Evolutionary conservation across 805 yeast genomes (phyloP).

Genomic region (Naumovozyma baii): DNA sequence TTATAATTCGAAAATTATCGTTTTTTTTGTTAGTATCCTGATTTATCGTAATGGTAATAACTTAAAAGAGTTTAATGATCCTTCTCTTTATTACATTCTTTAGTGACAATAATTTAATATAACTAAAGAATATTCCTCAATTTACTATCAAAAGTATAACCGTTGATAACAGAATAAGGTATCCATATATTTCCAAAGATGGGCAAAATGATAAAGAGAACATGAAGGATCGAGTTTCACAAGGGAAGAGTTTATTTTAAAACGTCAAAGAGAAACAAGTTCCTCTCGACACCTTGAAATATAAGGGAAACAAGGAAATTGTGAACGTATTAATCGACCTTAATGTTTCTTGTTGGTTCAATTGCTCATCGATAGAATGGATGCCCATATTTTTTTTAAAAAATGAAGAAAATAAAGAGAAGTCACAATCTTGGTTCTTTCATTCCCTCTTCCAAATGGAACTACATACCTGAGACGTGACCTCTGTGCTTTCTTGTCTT

Average conservation of each 20-base stretch:
- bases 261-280: neutral
- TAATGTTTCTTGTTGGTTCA: no score
- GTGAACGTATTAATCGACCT: no score
- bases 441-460: constrained; percentile 33
- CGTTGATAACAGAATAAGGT: neutral
- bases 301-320: no score
- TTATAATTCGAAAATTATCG: neutral
- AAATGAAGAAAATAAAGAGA: constrained; percentile 6
- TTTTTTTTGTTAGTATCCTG: neutral
- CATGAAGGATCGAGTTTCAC: constrained; percentile 1
- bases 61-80: neutral
- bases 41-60: no score
- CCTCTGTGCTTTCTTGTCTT: constrained; percentile 99
- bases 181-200: neutral
- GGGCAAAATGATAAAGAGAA: neutral
- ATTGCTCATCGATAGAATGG: no score
- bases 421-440: constrained; percentile 34
- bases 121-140: no score
- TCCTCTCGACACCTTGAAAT: neutral
- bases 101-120: no score
- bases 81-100: neutral
- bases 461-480: constrained; percentile 93
- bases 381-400: neutral
- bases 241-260: constrained; percentile 8
- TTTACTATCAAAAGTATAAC: no score